Evolutionary conservation across 2,329 filamentous ascomycete species (phyloP).

Genomic region (Kalmusia sp.): DNA sequence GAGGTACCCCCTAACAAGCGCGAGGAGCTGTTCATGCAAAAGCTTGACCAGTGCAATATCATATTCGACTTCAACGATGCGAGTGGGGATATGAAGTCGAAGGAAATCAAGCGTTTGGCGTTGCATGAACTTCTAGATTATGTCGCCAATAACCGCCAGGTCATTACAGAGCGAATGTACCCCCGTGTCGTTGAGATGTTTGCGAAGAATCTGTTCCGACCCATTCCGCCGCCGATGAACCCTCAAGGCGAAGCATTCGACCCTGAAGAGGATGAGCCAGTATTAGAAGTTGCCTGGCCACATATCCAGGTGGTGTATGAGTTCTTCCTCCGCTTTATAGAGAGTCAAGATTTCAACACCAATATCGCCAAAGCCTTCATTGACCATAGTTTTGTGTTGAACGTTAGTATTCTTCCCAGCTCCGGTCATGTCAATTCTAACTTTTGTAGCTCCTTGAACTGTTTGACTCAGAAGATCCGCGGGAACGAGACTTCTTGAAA

Average conservation of each 20-base stretch:
- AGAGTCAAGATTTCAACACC: slow-evolving; percentile 99
- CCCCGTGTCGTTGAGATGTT: slow-evolving; percentile 99
- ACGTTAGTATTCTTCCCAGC: slow-evolving; percentile 52
- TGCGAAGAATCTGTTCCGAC: slow-evolving; percentile 95
- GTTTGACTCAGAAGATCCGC: slow-evolving; percentile 96
- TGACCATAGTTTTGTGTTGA: slow-evolving; percentile 95
- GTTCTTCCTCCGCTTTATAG: slow-evolving; percentile 98
- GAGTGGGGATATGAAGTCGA: slow-evolving; percentile 98
- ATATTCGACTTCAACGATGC: slow-evolving; percentile 99
- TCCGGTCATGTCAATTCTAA: slow-evolving; percentile 21
- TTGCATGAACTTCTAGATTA: slow-evolving; percentile 97
- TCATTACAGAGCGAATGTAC: slow-evolving; percentile 99
- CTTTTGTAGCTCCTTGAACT: slow-evolving; percentile 79
- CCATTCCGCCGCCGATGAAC: slow-evolving; percentile 95
- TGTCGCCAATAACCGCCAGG: slow-evolving; percentile 96
- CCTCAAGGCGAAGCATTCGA: slow-evolving; percentile 98
- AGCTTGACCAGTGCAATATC: slow-evolving; percentile 99
- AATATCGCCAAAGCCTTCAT: slow-evolving; percentile 99
- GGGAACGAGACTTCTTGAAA: slow-evolving; percentile 96
- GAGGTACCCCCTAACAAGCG: slow-evolving; percentile 94
- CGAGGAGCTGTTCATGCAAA: slow-evolving; percentile 99
- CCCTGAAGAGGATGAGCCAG: slow-evolving; percentile 97
- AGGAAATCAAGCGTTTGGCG: slow-evolving; percentile 97
- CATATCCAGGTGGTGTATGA: slow-evolving; percentile 99
- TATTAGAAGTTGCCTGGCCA: slow-evolving; percentile 97